Base-by-base conservation (phyloP, 768 basidiomycete genomes). In the Pleurotus tuoliensis region DNA sequence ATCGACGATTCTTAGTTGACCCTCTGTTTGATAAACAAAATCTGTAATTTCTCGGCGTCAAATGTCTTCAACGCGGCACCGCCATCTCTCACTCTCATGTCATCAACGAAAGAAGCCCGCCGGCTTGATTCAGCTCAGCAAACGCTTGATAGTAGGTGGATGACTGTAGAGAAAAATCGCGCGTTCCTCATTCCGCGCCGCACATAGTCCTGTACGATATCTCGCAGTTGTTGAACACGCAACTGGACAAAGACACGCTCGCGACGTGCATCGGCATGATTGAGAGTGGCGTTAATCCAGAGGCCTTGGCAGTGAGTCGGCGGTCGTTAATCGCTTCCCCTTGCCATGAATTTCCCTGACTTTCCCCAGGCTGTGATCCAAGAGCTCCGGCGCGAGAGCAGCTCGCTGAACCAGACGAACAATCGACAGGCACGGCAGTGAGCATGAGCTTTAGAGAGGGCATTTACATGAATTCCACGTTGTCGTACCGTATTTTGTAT, bases 231-330 rank as follows among this genome's bases (percentile, higher is more conserved):
- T 73, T 96, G 49, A 90, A 94, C 60, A 94, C 94, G 0, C 83
- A 87, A 56, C 78, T 96, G 41, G 92, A 95, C 73, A 92, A 90
- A 64, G 90, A 93, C 66, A 92, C 91, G 2, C 81, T 96, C n/a
- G 92, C 89, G 37, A 94, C 90, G 22, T 96, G 94, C 68, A 85
- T 96, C 20, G 82, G 86, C 40, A 87, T 96, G 88, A 93, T 96
- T 63, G 94, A 96, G 73, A 87, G 83, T 59, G 94, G 94, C 15
- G 90, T 90, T 47, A 96, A 95, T 69, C 92, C 94, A 9, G 92
- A 95, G 65, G 93, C 92, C 0, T 77, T 96, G 46, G 94, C 93
- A 63, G 94, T 95, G 67, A 55, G 70, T 34, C 30, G 30, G 11
- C 30, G 30, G 30, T 34, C 30, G 30, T 63, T 37, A 54, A 54